A percentile compares a stretch with the other conserved stretches of the same genome.
Evolutionary conservation across 768 basidiomycete genomes (phyloP).

Genomic region (Suillus decipiens): DNA sequence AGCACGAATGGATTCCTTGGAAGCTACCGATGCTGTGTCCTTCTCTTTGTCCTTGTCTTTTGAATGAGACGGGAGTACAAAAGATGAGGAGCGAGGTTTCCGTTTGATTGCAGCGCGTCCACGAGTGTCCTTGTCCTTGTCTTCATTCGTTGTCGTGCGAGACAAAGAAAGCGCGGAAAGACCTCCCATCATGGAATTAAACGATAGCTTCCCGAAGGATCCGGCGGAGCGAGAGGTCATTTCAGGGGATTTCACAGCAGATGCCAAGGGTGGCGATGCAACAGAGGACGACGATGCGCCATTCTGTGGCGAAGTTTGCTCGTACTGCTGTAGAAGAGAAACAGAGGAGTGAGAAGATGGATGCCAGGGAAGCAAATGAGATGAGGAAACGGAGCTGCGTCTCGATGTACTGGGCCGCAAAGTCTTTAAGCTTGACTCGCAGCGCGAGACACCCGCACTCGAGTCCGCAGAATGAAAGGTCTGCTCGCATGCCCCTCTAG

Average conservation of each 20-base stretch:
- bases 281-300: conserved; percentile 14
- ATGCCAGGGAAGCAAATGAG: conserved; percentile 29
- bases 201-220: conserved; percentile 63
- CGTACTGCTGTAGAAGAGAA: conserved; percentile 25
- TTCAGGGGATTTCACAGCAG: conserved; percentile 38
- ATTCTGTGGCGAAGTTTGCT: conserved; percentile 11
- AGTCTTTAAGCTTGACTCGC: conserved; percentile 14
- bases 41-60: conserved; percentile 37
- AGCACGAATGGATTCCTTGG: conserved; percentile 58
- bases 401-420: conserved; percentile 24
- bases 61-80: conserved; percentile 36
- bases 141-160: conserved; percentile 43
- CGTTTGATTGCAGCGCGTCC: conserved; percentile 52
- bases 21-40: conserved; percentile 38
- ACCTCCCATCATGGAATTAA: conserved; percentile 72
- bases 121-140: conserved; percentile 45
- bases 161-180: conserved; percentile 65
- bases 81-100: conserved; percentile 49
- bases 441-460: conserved; percentile 2
- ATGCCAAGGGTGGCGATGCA: conserved; percentile 27
- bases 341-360: conserved; percentile 17
- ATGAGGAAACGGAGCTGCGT: conserved; percentile 25
- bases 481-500: conserved; percentile 18
- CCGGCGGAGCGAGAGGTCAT: conserved; percentile 38
- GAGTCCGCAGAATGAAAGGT: conserved; percentile 5